Percentiles rank a stretch among this genome's conserved stretches.
Conservation (phyloP, 2,329 filamentous ascomycete genomes). For the Talaromyces albobiverticillius region DNA sequence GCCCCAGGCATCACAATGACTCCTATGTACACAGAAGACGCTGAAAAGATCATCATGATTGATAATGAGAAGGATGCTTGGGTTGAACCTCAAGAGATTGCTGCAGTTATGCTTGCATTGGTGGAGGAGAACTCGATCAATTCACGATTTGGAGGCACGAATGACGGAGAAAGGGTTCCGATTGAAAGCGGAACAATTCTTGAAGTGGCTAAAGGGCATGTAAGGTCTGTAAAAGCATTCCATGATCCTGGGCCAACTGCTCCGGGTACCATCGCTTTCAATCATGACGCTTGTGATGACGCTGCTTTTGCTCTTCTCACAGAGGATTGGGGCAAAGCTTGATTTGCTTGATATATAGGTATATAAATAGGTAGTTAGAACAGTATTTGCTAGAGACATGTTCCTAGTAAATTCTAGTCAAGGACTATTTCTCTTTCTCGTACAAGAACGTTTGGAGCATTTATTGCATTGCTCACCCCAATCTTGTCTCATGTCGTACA, state of each 20-base stretch:
- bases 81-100: conserved; percentile 60
- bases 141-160: conserved; percentile 29
- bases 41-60: conserved; percentile 51
- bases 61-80: conserved; percentile 47
- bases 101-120: conserved; percentile 55
- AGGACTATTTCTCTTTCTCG: no score
- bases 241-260: conserved; percentile 52
- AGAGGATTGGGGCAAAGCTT: no score
- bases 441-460: no score
- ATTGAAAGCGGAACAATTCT: conserved; percentile 52
- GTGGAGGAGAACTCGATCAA: conserved; percentile 47
- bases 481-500: no score
- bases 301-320: no score
- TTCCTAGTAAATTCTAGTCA: no score
- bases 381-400: no score
- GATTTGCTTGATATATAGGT: no score
- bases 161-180: conserved; percentile 22
- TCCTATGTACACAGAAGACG: conserved; percentile 57
- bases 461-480: no score
- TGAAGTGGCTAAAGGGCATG: conserved; percentile 52
- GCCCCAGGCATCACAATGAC: conserved; percentile 61
- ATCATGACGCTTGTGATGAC: no score
- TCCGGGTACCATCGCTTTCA: background rate
- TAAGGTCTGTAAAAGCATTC: conserved; percentile 48
- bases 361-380: no score